Base-by-base conservation (phyloP, 2,329 filamentous ascomycete genomes). In the Pseudogymnoascus sp. region DNA sequence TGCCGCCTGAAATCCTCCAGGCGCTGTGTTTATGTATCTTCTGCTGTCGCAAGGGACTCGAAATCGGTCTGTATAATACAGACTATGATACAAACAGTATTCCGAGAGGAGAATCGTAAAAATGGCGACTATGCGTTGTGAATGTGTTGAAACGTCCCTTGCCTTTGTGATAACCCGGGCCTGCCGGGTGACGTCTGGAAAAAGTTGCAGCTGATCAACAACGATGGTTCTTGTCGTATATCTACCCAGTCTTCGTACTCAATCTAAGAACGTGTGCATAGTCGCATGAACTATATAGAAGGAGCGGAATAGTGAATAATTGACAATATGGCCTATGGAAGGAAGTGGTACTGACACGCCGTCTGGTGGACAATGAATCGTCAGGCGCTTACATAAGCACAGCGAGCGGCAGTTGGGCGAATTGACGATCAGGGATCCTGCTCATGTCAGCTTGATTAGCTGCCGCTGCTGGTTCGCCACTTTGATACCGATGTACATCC, bases 181-280 rank as follows among this genome's bases (percentile, higher is more conserved):
- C 50, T 56, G 29, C 50, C 50, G 50, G 50, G 50, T 56, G 50
- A 56, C 50, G 50, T 35, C 29, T 56, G n/a, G 1, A 21, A 35
- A 56, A 35, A 56, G 50, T 33, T n/a, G 50, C 50, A 56, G 50
- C 50, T 56, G 50, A 56, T 35, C 50, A 56, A 33, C 24, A 33
- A 33, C 26, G n/a, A 14, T 3, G 50, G 19, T 33, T 21, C 10
- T 35, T 10, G 29, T 35, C 14, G 6, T n/a, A 33, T 35, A 56
- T 56, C 29, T 10, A 56, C 50, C 50, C 50, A 56, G 50, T 56
- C 29, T 33, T 56, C 16, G 50, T 11, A 21, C 16, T 56, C 50
- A 56, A 11, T 56, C 8, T 19, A 56, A 35, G 16, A 56, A 56
- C 61, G 14, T 65, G 21, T 47, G 63, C 66, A 13, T 67, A 62